Conservation (phyloP, 106 monocot species). For the Dactylorhiza incarnata region DNA sequence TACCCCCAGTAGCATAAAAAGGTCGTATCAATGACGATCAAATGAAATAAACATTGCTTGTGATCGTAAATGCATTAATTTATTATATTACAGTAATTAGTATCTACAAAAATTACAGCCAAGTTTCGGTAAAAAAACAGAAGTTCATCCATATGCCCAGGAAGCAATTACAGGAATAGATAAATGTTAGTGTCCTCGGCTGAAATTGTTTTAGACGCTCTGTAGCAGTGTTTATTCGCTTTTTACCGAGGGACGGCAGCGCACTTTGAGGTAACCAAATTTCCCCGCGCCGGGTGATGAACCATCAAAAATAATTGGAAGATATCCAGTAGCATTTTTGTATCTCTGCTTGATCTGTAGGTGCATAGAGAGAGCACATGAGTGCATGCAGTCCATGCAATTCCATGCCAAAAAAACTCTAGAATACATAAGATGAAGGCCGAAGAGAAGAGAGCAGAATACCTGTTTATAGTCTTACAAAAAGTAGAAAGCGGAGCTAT, state of each 20-base stretch:
- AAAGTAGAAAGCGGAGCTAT: no score
- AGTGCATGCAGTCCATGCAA: background rate
- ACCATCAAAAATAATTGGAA: slow-evolving; percentile 70
- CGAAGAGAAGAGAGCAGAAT: background rate
- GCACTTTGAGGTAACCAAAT: slow-evolving; percentile 74
- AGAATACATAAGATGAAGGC: no score
- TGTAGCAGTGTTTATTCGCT: background rate
- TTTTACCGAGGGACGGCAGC: slow-evolving; percentile 14
- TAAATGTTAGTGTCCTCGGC: background rate
- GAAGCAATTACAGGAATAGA: background rate
- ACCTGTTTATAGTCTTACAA: background rate
- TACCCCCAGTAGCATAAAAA: background rate
- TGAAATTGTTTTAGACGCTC: background rate
- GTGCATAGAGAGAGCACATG: background rate
- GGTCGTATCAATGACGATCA: background rate
- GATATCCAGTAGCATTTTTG: slow-evolving; percentile 63
- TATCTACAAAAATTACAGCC: background rate
- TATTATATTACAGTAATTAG: background rate
- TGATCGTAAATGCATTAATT: background rate
- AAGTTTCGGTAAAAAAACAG: background rate
- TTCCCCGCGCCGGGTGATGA: slow-evolving; percentile 81
- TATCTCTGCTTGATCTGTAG: slow-evolving; percentile 76
- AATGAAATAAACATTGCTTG: background rate
- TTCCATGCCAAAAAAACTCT: background rate
- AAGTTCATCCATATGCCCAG: background rate